phyloP scores from a whole-genome alignment of 2,329 filamentous ascomycete genomes.

The Fusarium coicis region DNA sequence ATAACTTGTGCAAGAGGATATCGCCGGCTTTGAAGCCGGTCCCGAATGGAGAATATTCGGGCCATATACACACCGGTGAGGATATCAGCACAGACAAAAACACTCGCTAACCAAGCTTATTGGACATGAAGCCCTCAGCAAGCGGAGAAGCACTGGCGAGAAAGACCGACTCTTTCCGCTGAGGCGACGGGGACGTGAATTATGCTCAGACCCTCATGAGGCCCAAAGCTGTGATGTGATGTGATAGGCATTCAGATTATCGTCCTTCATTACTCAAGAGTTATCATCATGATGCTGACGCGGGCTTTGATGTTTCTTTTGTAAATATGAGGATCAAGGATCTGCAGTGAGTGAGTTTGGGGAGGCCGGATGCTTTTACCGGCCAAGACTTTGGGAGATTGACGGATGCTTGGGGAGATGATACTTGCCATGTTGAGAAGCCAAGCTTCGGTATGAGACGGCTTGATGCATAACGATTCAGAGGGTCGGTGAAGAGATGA shows the following conservation, averaged over 20 bases:
- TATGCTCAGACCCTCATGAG: conserved; percentile 13
- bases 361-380: conserved; percentile 9
- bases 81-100: conserved; percentile 1
- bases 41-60: conserved; percentile 7
- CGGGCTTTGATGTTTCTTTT: background rate
- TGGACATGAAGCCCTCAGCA: conserved; percentile 24
- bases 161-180: conserved; percentile 37
- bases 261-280: background rate
- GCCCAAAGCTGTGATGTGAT: conserved; percentile 11
- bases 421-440: conserved; percentile 35
- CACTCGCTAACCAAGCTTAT: conserved; percentile 8
- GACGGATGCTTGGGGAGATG: conserved; percentile 23
- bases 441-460: background rate
- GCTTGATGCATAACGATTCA: conserved; percentile 16
- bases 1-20: conserved; percentile 11
- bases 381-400: conserved; percentile 18
- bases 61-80: conserved; percentile 7
- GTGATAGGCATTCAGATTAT: background rate
- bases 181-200: background rate
- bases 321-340: background rate
- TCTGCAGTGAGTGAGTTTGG: background rate
- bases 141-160: conserved; percentile 37
- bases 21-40: conserved; percentile 22
- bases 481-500: background rate
- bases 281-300: background rate